Percentiles rank a stretch among this genome's conserved stretches.
phyloP scores from a whole-genome alignment of 345 rosid genomes.

The Clausena lansium region DNA sequence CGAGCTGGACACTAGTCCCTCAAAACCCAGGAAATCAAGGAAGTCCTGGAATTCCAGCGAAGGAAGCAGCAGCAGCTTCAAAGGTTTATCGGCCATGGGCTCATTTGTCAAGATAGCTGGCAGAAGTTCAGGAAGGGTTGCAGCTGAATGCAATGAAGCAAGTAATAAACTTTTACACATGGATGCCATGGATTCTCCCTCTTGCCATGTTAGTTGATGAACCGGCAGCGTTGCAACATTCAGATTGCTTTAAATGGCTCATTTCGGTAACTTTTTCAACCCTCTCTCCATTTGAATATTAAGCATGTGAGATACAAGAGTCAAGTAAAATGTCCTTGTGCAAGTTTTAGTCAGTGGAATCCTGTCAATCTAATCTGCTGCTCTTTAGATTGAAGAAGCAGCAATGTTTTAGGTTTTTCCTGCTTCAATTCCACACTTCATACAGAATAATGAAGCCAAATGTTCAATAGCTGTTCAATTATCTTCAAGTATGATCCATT shows the following conservation, averaged over 20 bases:
- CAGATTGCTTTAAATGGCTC: neutral
- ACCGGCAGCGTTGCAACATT: neutral
- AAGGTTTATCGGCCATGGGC: constrained; percentile 44
- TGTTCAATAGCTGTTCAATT: neutral
- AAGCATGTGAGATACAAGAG: neutral
- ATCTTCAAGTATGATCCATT: neutral
- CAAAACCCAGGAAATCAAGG: constrained; percentile 38
- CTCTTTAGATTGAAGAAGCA: constrained; percentile 8
- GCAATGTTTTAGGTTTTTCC: neutral
- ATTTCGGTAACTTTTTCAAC: constrained; percentile 13
- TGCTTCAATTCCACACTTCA: neutral
- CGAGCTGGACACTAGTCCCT: constrained; percentile 30
- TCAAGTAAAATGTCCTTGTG: neutral
- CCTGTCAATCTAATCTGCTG: constrained; percentile 1
- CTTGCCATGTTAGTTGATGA: neutral
- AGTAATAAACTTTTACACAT: constrained; percentile 27
- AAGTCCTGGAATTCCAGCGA: constrained; percentile 39
- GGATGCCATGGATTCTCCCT: neutral
- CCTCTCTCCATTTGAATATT: neutral
- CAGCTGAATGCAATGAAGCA: constrained; percentile 41
- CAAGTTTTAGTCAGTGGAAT: neutral
- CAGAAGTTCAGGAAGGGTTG: constrained; percentile 38
- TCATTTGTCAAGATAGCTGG: constrained; percentile 43
- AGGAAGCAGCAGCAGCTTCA: constrained; percentile 59
- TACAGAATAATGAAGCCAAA: neutral